These are phyloP conservation scores for Zygotorulaspora chibaensis DNA, from an alignment of 805 yeast species.

Conservation along the genomic window DNA sequence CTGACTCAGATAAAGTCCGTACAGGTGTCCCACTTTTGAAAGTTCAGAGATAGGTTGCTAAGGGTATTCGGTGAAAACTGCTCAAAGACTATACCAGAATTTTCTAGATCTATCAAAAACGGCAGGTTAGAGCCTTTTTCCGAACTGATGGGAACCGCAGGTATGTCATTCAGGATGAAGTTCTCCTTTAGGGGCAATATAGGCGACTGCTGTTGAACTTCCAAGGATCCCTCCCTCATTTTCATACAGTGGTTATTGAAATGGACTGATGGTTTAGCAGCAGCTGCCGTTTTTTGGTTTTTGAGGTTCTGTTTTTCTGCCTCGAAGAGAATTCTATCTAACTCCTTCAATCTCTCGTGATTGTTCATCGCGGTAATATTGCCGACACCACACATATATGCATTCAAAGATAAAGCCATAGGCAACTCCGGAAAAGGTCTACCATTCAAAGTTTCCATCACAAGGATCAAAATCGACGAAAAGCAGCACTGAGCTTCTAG, in stretches of 20 bases:
- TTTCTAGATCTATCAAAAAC: conserved; percentile 1
- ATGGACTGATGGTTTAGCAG: not conserved
- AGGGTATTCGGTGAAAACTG: conserved; percentile 1
- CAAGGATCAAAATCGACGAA: conserved; percentile 34
- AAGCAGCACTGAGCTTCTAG: conserved; percentile 41
- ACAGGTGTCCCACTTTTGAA: conserved; percentile 8
- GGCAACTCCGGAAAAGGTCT: conserved; percentile 21
- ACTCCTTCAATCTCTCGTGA: conserved; percentile 26
- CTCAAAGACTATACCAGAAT: conserved; percentile 1
- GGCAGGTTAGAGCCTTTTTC: too few species aligned
- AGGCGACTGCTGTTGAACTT: too few species aligned
- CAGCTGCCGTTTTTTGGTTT: not conserved
- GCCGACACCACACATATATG: conserved; percentile 29
- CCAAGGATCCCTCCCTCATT: too few species aligned
- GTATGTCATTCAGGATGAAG: too few species aligned
- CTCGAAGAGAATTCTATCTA: conserved; percentile 15
- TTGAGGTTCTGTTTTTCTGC: conserved; percentile 1
- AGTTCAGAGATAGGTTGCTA: not conserved
- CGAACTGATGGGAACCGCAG: too few species aligned
- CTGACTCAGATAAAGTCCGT: too few species aligned
- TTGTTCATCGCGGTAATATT: conserved; percentile 34
- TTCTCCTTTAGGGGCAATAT: too few species aligned
- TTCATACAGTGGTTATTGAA: too few species aligned
- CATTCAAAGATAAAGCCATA: conserved; percentile 25
- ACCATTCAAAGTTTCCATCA: conserved; percentile 21